Conservation (phyloP, 179 eudicot species). For the Silene coronaria region DNA sequence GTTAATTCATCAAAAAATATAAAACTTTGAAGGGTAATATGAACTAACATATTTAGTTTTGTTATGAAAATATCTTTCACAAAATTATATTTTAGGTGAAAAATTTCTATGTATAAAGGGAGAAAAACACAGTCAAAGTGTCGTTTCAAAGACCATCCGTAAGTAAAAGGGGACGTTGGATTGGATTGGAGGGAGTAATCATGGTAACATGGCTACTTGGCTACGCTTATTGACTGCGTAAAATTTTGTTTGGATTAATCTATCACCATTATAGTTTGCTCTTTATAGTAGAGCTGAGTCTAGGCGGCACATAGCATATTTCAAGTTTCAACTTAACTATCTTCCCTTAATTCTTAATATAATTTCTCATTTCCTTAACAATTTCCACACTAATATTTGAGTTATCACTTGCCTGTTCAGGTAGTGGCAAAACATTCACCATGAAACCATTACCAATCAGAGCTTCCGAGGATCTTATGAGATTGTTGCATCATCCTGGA, state of each 20-base stretch:
- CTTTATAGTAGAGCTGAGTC: not conserved
- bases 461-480: constrained; percentile 88
- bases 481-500: constrained; percentile 73
- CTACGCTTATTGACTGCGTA: not conserved
- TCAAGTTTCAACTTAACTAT: not conserved
- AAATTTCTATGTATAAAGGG: too few species aligned
- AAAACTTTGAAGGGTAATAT: too few species aligned
- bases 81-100: too few species aligned
- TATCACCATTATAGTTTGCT: not conserved
- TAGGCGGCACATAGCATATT: not conserved
- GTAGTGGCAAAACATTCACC: constrained; percentile 98
- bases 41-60: too few species aligned
- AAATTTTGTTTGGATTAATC: not conserved
- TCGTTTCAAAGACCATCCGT: too few species aligned
- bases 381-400: not conserved
- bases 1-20: too few species aligned
- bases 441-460: constrained; percentile 97
- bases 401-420: constrained; percentile 39
- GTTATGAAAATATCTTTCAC: too few species aligned
- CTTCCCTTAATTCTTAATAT: constrained; percentile 2
- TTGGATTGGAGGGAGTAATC: not conserved
- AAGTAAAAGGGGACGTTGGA: too few species aligned
- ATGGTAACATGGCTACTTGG: not conserved
- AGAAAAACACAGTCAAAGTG: too few species aligned
- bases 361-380: constrained; percentile 8